A percentile compares a stretch with the other conserved stretches of the same genome.
These are phyloP conservation scores for Boechera retrofracta DNA, from an alignment of 345 rosid species.

Conservation along the genomic window DNA sequence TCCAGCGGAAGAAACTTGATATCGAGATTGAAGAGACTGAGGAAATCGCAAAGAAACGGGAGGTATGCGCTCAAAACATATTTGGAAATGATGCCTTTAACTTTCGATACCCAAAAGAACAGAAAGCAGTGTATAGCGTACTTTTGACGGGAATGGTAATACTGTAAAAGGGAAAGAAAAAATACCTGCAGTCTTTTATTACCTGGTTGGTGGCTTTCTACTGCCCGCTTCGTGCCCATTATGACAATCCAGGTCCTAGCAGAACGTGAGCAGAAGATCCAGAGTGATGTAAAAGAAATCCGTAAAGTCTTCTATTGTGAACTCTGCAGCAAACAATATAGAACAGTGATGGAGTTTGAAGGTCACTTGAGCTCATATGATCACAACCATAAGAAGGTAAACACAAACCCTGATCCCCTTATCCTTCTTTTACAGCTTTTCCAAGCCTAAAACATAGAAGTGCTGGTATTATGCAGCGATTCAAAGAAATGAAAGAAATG, in stretches of 20 bases:
- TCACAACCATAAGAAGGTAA: slow-evolving; percentile 98
- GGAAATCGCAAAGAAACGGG: slow-evolving; percentile 89
- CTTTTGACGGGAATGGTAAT: slow-evolving; percentile 61
- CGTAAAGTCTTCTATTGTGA: slow-evolving; percentile 89
- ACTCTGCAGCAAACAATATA: slow-evolving; percentile 97
- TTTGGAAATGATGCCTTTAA: slow-evolving; percentile 64
- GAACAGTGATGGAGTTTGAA: slow-evolving; percentile 96
- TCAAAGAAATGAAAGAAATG: slow-evolving; percentile 97
- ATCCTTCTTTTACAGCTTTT: slow-evolving; percentile 4
- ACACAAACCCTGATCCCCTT: neutral
- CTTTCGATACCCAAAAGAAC: slow-evolving; percentile 56
- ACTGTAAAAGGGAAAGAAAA: slow-evolving; percentile 64
- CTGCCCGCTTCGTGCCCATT: slow-evolving; percentile 99
- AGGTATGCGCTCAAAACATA: slow-evolving; percentile 69
- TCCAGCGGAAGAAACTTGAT: slow-evolving; percentile 87
- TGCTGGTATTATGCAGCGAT: slow-evolving; percentile 59
- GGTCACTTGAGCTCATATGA: slow-evolving; percentile 94
- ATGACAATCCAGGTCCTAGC: slow-evolving; percentile 99
- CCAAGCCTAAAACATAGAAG: neutral
- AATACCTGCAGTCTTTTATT: slow-evolving; percentile 82
- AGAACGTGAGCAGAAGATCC: slow-evolving; percentile 99
- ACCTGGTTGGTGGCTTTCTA: slow-evolving; percentile 99
- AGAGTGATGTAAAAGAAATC: slow-evolving; percentile 92
- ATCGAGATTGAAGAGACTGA: slow-evolving; percentile 91
- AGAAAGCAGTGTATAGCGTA: slow-evolving; percentile 83